Evolutionary conservation across 352 stramenopile genomes (phyloP), one percentile per base, ranked within the genome.

Genomic region (Phytophthora meadii): DNA sequence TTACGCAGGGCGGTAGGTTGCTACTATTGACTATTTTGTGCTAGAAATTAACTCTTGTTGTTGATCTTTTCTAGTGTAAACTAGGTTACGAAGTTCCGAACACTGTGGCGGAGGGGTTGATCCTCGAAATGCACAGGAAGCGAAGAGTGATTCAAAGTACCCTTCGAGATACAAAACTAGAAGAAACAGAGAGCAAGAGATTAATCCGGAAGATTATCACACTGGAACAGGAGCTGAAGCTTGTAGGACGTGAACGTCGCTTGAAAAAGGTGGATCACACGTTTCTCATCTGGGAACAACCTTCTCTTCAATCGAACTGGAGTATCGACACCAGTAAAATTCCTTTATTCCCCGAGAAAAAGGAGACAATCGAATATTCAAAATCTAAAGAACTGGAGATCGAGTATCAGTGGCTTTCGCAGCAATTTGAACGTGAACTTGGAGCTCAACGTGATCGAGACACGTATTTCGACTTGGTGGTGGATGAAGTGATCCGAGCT

Each of bases 71-170:
- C 0, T 56, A 92, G 83, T 92, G 79, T 36, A 92, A 92, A 45
- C 63, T 90, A 14, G 69, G 57, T n/a, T 81, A 82, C 45, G 63
- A 73, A 7, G 55, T 89, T 19, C 79, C 84, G 65, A 58, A 67
- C 41, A 65, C 82, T 11, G 64, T 77, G 1, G 60, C 62, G 19
- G 70, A 77, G 8, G 58, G 75, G n/a, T 64, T 92, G 22, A 54
- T 87, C 28, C 57, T 79, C 11, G 81, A 92, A 47, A 90, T 90
- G 75, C 83, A 92, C 70, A 86, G 79, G 54, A 92, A 90, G 61
- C 79, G 81, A 14, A 68, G 81, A 19, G 66, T 88, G 27, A 89
- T 92, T 40, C 77, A 92, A 48, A 76, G 72, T 51, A 59, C 77
- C 14, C 66, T 88, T 45, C 50, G 68, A 8, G 75, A 82, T 53